Evolutionary conservation across 2,329 filamentous ascomycete species (phyloP).

Genomic region (Xylaria sp.): DNA sequence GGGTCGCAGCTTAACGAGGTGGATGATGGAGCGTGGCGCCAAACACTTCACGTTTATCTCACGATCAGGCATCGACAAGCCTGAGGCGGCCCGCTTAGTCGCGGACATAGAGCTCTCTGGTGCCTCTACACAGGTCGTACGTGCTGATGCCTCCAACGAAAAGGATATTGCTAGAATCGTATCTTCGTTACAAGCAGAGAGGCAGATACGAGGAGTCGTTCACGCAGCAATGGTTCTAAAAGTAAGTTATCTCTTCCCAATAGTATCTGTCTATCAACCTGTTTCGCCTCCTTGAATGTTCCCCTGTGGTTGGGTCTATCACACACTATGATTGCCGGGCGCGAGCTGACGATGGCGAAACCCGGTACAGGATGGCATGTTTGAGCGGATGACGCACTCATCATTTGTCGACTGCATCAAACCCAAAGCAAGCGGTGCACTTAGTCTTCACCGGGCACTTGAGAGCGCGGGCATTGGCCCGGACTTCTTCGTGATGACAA

Average conservation of each 20-base stretch:
- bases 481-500: constrained; percentile 46
- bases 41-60: constrained; percentile 51
- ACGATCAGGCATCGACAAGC: constrained; percentile 46
- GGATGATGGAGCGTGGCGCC: constrained; percentile 52
- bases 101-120: constrained; percentile 20
- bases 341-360: constrained; percentile 1
- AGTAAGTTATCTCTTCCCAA: constrained; percentile 9
- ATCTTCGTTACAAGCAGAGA: constrained; percentile 19
- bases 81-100: constrained; percentile 42
- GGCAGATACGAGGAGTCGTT: constrained; percentile 43
- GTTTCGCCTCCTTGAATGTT: not conserved
- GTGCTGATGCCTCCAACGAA: constrained; percentile 31
- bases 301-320: not conserved
- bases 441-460: constrained; percentile 34
- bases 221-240: constrained; percentile 46
- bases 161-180: constrained; percentile 20
- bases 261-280: not conserved
- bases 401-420: constrained; percentile 21
- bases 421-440: constrained; percentile 39
- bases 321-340: constrained; percentile 8
- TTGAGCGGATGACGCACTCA: constrained; percentile 36
- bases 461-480: constrained; percentile 23
- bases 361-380: constrained; percentile 35
- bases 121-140: constrained; percentile 30
- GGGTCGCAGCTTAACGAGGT: constrained; percentile 49